phyloP scores from a whole-genome alignment of 768 basidiomycete genomes.

The Tylopilus balloui region DNA sequence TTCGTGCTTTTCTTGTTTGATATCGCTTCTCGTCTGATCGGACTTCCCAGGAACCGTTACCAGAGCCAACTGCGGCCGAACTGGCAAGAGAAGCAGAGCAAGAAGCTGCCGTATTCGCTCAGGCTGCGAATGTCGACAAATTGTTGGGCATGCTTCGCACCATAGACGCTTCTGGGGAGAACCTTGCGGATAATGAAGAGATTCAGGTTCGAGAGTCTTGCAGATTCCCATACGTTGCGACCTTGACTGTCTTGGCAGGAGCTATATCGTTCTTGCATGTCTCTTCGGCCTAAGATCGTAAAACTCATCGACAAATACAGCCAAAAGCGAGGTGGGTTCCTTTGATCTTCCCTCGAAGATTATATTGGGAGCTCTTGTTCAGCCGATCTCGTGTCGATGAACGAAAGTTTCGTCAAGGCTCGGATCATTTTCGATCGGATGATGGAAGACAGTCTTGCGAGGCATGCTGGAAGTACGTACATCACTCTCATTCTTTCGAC shows the following conservation, averaged over 20 bases:
- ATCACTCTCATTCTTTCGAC: not conserved
- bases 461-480: constrained; percentile 58
- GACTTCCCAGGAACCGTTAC: constrained; percentile 64
- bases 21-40: not conserved
- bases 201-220: constrained; percentile 53
- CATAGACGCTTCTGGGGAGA: constrained; percentile 73
- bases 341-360: not conserved
- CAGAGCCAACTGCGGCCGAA: constrained; percentile 76
- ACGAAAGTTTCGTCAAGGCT: constrained; percentile 88
- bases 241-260: constrained; percentile 47
- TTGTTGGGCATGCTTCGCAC: constrained; percentile 68
- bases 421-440: constrained; percentile 87
- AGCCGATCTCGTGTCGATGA: constrained; percentile 95
- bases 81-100: constrained; percentile 78
- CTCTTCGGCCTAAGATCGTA: constrained; percentile 89
- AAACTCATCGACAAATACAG: constrained; percentile 96
- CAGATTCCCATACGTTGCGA: constrained; percentile 1
- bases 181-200: constrained; percentile 87
- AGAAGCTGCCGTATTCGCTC: constrained; percentile 83
- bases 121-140: constrained; percentile 81
- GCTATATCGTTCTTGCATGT: constrained; percentile 85
- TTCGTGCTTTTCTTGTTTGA: constrained; percentile 35
- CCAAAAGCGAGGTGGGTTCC: constrained; percentile 68
- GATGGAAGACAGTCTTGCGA: constrained; percentile 86
- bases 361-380: not conserved